Evolutionary conservation across 345 rosid species (phyloP).

Genomic region (Adansonia digitata): DNA sequence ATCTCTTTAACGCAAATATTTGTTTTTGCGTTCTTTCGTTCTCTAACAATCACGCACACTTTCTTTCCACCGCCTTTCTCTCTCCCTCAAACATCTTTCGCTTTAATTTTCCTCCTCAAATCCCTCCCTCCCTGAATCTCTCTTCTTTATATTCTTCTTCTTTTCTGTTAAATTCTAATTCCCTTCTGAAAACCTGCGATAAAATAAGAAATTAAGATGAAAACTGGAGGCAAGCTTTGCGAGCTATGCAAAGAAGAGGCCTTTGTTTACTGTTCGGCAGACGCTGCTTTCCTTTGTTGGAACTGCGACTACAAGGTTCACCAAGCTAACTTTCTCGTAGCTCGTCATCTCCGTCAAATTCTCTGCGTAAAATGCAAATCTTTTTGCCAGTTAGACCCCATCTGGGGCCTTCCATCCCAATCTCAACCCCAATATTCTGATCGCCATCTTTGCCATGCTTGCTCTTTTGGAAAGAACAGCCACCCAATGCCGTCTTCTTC

Average conservation of each 20-base stretch:
- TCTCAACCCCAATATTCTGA: background rate
- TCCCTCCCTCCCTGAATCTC: background rate
- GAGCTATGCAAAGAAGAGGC: slow-evolving; percentile 40
- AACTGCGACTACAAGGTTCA: slow-evolving; percentile 42
- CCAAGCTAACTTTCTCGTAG: slow-evolving; percentile 47
- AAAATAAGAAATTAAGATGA: background rate
- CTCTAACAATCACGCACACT: background rate
- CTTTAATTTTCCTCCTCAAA: background rate
- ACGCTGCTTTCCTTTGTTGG: slow-evolving; percentile 42
- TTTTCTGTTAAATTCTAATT: background rate
- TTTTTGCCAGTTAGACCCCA: slow-evolving; percentile 1
- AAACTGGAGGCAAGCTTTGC: slow-evolving; percentile 13
- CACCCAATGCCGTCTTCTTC: background rate
- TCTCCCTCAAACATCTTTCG: background rate
- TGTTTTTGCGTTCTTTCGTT: too few species aligned
- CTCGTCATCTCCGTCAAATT: slow-evolving; percentile 36
- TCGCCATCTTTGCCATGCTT: slow-evolving; percentile 14
- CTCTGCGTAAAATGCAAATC: slow-evolving; percentile 25
- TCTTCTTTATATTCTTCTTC: background rate
- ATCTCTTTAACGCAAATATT: too few species aligned
- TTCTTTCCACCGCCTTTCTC: background rate
- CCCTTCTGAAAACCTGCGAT: background rate
- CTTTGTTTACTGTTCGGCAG: slow-evolving; percentile 34
- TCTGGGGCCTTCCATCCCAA: slow-evolving; percentile 4
- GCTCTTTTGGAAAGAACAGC: background rate